These are phyloP conservation scores for Mortierella claussenii DNA, from an alignment of 192 early-diverging fungal genomes.

Conservation along the genomic window DNA sequence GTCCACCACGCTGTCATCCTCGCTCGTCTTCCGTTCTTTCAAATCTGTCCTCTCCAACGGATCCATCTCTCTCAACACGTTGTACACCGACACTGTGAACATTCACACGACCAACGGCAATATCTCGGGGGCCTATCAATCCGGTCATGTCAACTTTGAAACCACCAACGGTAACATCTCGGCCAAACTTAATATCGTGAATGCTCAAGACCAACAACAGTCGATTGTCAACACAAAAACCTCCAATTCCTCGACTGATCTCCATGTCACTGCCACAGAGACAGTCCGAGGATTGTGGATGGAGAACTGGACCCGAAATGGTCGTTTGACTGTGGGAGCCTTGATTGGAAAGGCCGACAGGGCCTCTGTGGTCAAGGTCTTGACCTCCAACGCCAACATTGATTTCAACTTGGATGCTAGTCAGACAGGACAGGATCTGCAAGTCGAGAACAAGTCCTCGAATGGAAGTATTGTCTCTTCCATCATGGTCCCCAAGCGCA, in stretches of 20 bases:
- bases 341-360: conserved; percentile 27
- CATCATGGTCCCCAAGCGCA: conserved; percentile 24
- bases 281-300: conserved; percentile 29
- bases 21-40: conserved; percentile 17
- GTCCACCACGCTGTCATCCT: conserved; percentile 1
- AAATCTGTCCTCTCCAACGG: conserved; percentile 25
- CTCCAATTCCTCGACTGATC: conserved; percentile 9
- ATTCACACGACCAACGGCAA: conserved; percentile 22
- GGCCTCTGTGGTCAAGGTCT: conserved; percentile 11
- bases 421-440: conserved; percentile 20
- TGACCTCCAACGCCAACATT: conserved; percentile 14
- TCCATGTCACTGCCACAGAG: conserved; percentile 16
- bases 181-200: conserved; percentile 13
- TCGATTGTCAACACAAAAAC: conserved; percentile 9
- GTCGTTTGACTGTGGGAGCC: conserved; percentile 8
- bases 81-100: not conserved
- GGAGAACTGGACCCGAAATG: conserved; percentile 17
- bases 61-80: not conserved
- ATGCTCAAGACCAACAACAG: conserved; percentile 22
- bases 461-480: conserved; percentile 17
- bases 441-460: conserved; percentile 10
- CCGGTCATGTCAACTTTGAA: conserved; percentile 21
- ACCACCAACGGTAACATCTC: conserved; percentile 28
- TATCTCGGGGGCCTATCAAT: conserved; percentile 18
- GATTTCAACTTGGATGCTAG: conserved; percentile 27